These are phyloP conservation scores for Papiliotrema fonsecae DNA, from an alignment of 1,284 basidiomycete genomes.

Conservation along the genomic window DNA sequence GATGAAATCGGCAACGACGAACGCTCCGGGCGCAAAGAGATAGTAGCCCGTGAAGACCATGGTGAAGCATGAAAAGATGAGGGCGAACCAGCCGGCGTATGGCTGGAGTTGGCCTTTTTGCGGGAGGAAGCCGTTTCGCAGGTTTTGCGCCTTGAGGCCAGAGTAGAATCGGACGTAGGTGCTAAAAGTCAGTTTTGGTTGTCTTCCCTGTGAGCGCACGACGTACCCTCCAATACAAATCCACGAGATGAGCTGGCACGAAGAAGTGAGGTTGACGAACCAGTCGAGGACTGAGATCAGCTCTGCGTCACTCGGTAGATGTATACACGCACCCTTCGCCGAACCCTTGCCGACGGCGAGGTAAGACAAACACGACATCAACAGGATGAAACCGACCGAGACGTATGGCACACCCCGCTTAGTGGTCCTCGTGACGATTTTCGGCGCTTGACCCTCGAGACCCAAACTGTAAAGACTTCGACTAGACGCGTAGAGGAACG, in stretches of 20 bases:
- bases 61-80: background rate
- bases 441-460: slow-evolving; percentile 63
- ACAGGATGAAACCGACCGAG: slow-evolving; percentile 49
- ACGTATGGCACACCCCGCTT: slow-evolving; percentile 65
- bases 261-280: background rate
- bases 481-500: slow-evolving; percentile 70
- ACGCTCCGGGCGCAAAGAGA: slow-evolving; percentile 10
- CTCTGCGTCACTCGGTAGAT: slow-evolving; percentile 31
- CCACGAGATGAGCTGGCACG: background rate
- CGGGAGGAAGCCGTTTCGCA: slow-evolving; percentile 4
- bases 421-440: slow-evolving; percentile 58
- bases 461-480: slow-evolving; percentile 78
- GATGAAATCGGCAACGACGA: slow-evolving; percentile 12
- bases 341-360: slow-evolving; percentile 20
- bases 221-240: background rate
- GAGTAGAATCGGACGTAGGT: slow-evolving; percentile 13
- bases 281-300: background rate
- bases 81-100: slow-evolving; percentile 9
- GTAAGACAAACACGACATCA: slow-evolving; percentile 40
- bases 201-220: too few species aligned
- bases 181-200: background rate
- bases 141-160: slow-evolving; percentile 9
- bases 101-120: slow-evolving; percentile 7
- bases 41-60: slow-evolving; percentile 10
- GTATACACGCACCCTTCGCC: slow-evolving; percentile 45